phyloP scores from a whole-genome alignment of 2,329 filamentous ascomycete genomes.

The Dothistroma septosporum region DNA sequence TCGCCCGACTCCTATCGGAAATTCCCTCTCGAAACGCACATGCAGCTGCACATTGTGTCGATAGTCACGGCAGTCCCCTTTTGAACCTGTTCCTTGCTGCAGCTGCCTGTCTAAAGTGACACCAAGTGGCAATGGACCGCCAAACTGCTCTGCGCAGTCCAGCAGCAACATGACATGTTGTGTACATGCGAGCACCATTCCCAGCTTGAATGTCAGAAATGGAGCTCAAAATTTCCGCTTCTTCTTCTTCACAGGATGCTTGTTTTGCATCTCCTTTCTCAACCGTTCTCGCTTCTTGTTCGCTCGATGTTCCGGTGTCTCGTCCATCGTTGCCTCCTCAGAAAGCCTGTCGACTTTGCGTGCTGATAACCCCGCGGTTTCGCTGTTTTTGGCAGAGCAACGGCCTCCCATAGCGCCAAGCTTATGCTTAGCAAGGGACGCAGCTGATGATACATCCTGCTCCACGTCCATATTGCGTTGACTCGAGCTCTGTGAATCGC shows the following conservation, averaged over 20 bases:
- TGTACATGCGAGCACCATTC: neutral
- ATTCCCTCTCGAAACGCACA: neutral
- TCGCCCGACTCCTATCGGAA: neutral
- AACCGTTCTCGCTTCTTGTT: slow-evolving; percentile 54
- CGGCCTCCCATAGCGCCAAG: slow-evolving; percentile 24
- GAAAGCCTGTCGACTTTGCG: neutral
- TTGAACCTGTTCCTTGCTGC: neutral
- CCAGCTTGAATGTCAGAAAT: neutral
- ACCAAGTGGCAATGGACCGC: neutral
- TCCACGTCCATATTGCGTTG: neutral
- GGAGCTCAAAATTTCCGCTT: slow-evolving; percentile 49
- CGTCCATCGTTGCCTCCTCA: neutral
- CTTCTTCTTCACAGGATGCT: slow-evolving; percentile 54
- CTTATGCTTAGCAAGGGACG: slow-evolving; percentile 10
- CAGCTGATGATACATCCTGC: neutral
- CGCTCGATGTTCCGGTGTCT: slow-evolving; percentile 46
- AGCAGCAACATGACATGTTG: neutral
- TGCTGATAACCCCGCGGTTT: neutral
- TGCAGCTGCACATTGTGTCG: too few relatives aligned
- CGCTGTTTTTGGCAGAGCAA: neutral
- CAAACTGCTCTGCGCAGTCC: neutral
- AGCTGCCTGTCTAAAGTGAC: neutral
- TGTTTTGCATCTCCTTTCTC: slow-evolving; percentile 50
- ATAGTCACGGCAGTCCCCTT: neutral
- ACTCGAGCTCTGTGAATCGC: neutral